phyloP scores from a whole-genome alignment of 805 yeast species.

The Candida pseudoglaebosa region DNA sequence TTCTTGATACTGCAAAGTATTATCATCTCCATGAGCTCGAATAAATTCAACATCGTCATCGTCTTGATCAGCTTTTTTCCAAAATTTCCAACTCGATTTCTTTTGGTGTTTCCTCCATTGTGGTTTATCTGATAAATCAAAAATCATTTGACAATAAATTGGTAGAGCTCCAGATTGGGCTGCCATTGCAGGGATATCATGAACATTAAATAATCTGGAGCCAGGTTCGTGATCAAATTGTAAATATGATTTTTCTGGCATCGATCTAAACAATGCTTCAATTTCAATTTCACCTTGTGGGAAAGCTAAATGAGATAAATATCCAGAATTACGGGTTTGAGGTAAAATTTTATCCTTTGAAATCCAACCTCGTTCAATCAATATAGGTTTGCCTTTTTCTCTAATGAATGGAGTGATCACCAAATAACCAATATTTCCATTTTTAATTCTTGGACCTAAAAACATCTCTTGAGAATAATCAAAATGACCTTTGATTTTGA shows the following conservation, averaged over 20 bases:
- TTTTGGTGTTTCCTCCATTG: slow-evolving; percentile 31
- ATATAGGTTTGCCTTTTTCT: slow-evolving; percentile 65
- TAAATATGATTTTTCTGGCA: slow-evolving; percentile 57
- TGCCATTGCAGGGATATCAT: slow-evolving; percentile 83
- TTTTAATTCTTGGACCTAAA: slow-evolving; percentile 82
- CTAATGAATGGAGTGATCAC: slow-evolving; percentile 81
- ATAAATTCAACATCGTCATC: slow-evolving; percentile 16
- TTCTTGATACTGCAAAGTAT: slow-evolving; percentile 37
- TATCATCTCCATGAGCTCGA: slow-evolving; percentile 21
- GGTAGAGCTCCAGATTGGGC: slow-evolving; percentile 62
- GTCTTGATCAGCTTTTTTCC: slow-evolving; percentile 23
- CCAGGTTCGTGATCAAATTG: slow-evolving; percentile 69
- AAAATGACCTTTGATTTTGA: slow-evolving; percentile 71
- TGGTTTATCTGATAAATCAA: slow-evolving; percentile 63
- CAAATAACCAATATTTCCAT: slow-evolving; percentile 67
- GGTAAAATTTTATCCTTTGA: slow-evolving; percentile 62
- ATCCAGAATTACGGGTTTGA: slow-evolving; percentile 41
- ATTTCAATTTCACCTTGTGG: slow-evolving; percentile 72
- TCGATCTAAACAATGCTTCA: slow-evolving; percentile 68
- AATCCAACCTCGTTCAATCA: slow-evolving; percentile 93
- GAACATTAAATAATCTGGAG: slow-evolving; percentile 67
- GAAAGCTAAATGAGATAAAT: slow-evolving; percentile 63
- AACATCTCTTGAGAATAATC: slow-evolving; percentile 84
- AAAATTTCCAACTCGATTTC: slow-evolving; percentile 14
- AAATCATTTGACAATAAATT: slow-evolving; percentile 69